Conservation (phyloP, 257 asterid species). For the Pogostemon cablin region DNA sequence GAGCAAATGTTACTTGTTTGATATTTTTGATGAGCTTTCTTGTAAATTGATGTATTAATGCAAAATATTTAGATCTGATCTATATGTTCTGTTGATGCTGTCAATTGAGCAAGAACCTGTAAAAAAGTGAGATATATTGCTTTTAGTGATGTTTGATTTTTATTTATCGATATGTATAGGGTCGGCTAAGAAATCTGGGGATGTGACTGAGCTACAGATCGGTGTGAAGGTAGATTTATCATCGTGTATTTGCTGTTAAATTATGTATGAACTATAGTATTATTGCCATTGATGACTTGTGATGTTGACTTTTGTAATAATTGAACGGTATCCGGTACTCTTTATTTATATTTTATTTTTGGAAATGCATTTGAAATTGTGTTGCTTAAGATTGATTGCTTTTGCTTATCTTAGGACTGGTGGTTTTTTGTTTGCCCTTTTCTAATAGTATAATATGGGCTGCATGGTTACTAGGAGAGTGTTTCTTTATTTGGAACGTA, state of each 20-base stretch:
- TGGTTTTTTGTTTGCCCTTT: conserved; percentile 6
- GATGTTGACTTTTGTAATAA: conserved; percentile 10
- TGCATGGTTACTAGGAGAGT: not conserved
- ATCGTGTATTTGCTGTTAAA: not conserved
- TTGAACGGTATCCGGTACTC: not conserved
- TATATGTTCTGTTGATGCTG: not conserved
- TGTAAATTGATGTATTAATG: not conserved
- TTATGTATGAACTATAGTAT: not conserved
- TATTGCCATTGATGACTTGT: not conserved
- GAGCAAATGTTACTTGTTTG: conserved; percentile 10
- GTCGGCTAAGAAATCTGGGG: conserved; percentile 78
- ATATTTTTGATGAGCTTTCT: not conserved
- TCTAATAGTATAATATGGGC: not conserved
- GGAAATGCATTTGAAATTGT: not conserved
- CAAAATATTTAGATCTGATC: conserved; percentile 24
- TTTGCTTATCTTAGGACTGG: not conserved
- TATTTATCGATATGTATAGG: conserved; percentile 37
- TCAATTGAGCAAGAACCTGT: not conserved
- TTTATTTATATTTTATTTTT: not conserved
- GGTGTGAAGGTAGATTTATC: conserved; percentile 77
- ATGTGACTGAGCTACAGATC: conserved; percentile 90
- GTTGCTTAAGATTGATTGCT: not conserved
- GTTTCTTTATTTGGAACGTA: not conserved
- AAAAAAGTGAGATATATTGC: not conserved
- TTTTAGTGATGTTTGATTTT: not conserved